These are phyloP conservation scores for Trametopsis cervina DNA, from an alignment of 768 basidiomycete species.

Conservation along the genomic window DNA sequence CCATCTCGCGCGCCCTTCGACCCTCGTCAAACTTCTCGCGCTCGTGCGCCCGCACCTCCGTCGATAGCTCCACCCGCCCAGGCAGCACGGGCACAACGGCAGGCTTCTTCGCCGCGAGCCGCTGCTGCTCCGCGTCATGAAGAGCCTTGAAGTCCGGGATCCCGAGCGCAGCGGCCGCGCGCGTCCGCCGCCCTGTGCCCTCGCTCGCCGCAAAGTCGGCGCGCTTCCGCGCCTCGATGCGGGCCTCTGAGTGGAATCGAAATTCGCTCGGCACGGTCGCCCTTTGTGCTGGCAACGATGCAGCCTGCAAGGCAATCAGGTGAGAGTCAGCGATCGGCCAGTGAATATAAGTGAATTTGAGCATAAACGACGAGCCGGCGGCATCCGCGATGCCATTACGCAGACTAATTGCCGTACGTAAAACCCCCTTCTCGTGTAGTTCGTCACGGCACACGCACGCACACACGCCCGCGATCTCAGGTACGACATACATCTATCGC, in stretches of 20 bases:
- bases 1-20: constrained; percentile 49
- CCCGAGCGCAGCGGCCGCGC: constrained; percentile 17
- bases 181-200: constrained; percentile 4
- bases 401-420: neutral
- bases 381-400: neutral
- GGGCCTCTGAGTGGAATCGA: constrained; percentile 44
- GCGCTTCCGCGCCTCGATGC: constrained; percentile 39
- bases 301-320: neutral
- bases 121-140: constrained; percentile 40
- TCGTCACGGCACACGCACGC: too few species aligned
- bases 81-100: constrained; percentile 44
- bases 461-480: too few species aligned
- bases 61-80: constrained; percentile 39
- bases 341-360: neutral
- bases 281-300: constrained; percentile 6
- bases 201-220: constrained; percentile 26
- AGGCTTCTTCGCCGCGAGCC: constrained; percentile 36
- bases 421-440: too few species aligned
- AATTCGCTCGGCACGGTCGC: constrained; percentile 39
- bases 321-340: neutral
- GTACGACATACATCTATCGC: too few species aligned
- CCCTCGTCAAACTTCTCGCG: constrained; percentile 57
- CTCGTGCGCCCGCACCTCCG: constrained; percentile 52
- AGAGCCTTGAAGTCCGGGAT: constrained; percentile 51
- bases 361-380: neutral